Evolutionary conservation across 306 rosid species (phyloP).

Genomic region (Vachellia pachyceras): DNA sequence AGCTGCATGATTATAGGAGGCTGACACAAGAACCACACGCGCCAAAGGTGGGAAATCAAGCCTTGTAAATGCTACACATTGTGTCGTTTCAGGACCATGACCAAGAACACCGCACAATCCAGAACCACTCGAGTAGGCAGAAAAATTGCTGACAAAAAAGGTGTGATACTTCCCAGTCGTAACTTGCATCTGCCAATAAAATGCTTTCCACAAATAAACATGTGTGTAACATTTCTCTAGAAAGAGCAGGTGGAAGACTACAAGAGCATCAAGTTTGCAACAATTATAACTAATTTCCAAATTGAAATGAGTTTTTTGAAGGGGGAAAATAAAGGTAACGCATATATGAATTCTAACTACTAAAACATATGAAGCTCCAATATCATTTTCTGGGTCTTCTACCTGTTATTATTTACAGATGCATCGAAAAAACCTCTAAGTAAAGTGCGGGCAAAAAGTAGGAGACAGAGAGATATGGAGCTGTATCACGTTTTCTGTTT

Average conservation of each 20-base stretch:
- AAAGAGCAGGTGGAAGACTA: constrained; percentile 4
- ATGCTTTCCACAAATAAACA: constrained; percentile 50
- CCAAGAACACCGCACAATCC: constrained; percentile 93
- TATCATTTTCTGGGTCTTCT: constrained; percentile 31
- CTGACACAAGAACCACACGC: constrained; percentile 77
- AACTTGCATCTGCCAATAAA: constrained; percentile 82
- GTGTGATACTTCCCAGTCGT: constrained; percentile 91
- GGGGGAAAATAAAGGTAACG: neutral
- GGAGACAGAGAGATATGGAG: neutral
- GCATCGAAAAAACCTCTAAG: neutral
- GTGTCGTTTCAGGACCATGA: constrained; percentile 85
- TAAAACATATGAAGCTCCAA: constrained; percentile 8
- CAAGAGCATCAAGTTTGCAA: constrained; percentile 13
- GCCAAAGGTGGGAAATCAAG: constrained; percentile 68
- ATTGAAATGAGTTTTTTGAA: neutral
- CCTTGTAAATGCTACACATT: constrained; percentile 72
- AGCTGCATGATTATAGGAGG: constrained; percentile 90
- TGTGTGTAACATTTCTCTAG: constrained; percentile 20
- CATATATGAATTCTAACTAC: constrained; percentile 26
- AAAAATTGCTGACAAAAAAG: constrained; percentile 70
- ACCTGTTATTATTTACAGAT: neutral
- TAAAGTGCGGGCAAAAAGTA: neutral
- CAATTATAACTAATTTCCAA: neutral
- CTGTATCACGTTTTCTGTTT: neutral
- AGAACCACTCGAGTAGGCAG: constrained; percentile 89